phyloP scores from a whole-genome alignment of 805 yeast species.

The Clavispora vitiphila region DNA sequence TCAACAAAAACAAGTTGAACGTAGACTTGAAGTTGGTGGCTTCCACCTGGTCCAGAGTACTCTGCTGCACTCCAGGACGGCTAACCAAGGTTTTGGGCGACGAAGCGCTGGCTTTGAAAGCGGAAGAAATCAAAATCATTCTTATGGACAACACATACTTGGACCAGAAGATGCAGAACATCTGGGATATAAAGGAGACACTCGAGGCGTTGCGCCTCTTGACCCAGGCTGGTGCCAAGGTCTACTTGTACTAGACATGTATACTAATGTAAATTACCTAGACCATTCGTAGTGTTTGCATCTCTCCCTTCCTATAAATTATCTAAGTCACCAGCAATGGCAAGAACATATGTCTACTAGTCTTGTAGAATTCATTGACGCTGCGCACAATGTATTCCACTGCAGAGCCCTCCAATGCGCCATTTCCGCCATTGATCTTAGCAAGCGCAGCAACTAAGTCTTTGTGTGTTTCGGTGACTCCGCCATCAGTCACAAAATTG shows the following conservation, averaged over 20 bases:
- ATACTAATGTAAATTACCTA: neutral
- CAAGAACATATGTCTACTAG: conserved; percentile 19
- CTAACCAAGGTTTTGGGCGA: conserved; percentile 42
- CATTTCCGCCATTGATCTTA: conserved; percentile 3
- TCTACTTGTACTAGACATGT: conserved; percentile 45
- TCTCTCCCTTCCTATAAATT: neutral
- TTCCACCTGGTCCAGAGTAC: conserved; percentile 43
- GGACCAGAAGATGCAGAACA: conserved; percentile 54
- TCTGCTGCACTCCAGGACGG: conserved; percentile 64
- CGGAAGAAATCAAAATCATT: conserved; percentile 46
- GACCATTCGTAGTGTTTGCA: neutral
- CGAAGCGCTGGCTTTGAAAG: conserved; percentile 36
- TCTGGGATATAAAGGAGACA: conserved; percentile 56
- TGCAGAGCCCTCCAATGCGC: conserved; percentile 10
- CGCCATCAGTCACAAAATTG: conserved; percentile 10
- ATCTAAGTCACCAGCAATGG: conserved; percentile 17
- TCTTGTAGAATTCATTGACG: conserved; percentile 24
- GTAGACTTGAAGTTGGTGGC: conserved; percentile 51
- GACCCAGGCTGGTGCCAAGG: conserved; percentile 39
- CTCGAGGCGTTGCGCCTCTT: conserved; percentile 36
- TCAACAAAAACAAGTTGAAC: conserved; percentile 66
- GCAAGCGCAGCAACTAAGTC: neutral
- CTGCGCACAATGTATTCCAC: conserved; percentile 17
- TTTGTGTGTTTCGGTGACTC: neutral
- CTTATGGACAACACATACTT: conserved; percentile 58